phyloP scores from a whole-genome alignment of 2,329 filamentous ascomycete species.

The Escovopsis sp. region DNA sequence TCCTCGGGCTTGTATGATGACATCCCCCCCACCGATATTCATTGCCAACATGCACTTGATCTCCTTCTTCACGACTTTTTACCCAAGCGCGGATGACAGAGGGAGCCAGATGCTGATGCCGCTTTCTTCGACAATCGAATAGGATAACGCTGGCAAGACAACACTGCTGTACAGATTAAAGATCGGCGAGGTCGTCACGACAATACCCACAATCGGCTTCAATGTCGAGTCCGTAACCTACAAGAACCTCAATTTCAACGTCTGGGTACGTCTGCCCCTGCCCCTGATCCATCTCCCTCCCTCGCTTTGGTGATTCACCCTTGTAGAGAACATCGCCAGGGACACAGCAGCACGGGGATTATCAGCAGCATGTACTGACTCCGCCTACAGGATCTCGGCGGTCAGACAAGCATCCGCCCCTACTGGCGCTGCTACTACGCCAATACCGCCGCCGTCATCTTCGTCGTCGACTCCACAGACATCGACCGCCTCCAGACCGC shows the following conservation, averaged over 20 bases:
- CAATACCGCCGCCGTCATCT: slow-evolving; percentile 95
- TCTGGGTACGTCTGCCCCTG: slow-evolving; percentile 54
- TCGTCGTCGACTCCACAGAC: slow-evolving; percentile 96
- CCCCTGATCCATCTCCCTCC: not conserved
- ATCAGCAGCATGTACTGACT: too few relatives aligned
- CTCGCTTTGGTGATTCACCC: too few relatives aligned
- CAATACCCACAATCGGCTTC: slow-evolving; percentile 97
- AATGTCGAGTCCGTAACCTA: slow-evolving; percentile 98
- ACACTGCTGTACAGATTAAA: slow-evolving; percentile 92
- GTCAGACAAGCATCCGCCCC: slow-evolving; percentile 94
- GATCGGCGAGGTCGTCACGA: slow-evolving; percentile 98
- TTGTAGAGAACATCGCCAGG: too few relatives aligned
- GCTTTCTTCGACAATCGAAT: slow-evolving; percentile 23
- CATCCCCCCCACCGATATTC: not conserved
- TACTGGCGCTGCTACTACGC: slow-evolving; percentile 99
- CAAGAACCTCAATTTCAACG: slow-evolving; percentile 96
- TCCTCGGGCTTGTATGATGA: slow-evolving; percentile 66
- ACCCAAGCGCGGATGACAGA: not conserved
- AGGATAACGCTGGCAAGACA: slow-evolving; percentile 98
- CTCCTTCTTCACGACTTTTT: too few relatives aligned
- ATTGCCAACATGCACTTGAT: too few relatives aligned
- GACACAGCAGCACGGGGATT: too few relatives aligned
- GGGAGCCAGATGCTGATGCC: slow-evolving; percentile 6
- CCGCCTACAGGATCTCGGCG: slow-evolving; percentile 68
- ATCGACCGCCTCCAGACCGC: slow-evolving; percentile 89